Percentiles rank a stretch among this genome's conserved stretches.
phyloP scores from a whole-genome alignment of 768 basidiomycete genomes.

The Hericium rajendrae region DNA sequence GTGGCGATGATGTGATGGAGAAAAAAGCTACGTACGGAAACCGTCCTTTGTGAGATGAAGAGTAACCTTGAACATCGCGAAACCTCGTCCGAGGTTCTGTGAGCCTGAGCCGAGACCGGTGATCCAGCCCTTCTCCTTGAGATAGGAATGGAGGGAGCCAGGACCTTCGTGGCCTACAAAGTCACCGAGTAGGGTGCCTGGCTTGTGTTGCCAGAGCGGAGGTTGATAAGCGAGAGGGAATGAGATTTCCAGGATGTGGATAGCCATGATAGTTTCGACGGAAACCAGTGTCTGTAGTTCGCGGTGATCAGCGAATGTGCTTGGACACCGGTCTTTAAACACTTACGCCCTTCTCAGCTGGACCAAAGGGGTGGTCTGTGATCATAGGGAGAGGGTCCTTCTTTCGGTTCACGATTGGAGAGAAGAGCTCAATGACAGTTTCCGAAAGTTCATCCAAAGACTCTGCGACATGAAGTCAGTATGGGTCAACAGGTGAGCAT shows the following conservation, averaged over 20 bases:
- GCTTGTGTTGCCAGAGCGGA: slow-evolving; percentile 69
- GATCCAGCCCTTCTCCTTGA: slow-evolving; percentile 86
- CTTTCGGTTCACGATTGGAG: slow-evolving; percentile 58
- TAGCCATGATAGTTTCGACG: slow-evolving; percentile 82
- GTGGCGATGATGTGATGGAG: slow-evolving; percentile 4
- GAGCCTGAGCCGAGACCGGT: slow-evolving; percentile 62
- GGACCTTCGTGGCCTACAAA: slow-evolving; percentile 89
- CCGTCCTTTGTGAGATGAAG: slow-evolving; percentile 77
- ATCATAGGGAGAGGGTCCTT: slow-evolving; percentile 53
- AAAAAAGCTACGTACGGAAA: slow-evolving; percentile 48
- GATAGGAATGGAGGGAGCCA: slow-evolving; percentile 83
- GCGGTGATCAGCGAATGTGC: not conserved
- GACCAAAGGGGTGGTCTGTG: slow-evolving; percentile 67
- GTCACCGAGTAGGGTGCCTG: slow-evolving; percentile 65
- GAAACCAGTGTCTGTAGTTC: slow-evolving; percentile 61
- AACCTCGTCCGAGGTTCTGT: slow-evolving; percentile 67
- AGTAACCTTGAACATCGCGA: slow-evolving; percentile 83
- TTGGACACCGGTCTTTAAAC: not conserved
- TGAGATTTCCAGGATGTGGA: slow-evolving; percentile 74
- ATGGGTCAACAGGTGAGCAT: not conserved
- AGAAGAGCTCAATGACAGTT: slow-evolving; percentile 57
- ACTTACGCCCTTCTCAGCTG: slow-evolving; percentile 61
- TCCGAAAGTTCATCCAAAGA: slow-evolving; percentile 63
- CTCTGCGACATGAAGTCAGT: slow-evolving; percentile 33
- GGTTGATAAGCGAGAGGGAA: slow-evolving; percentile 72